Evolutionary conservation across 805 yeast genomes (phyloP).

Genomic region (Starmera amethionina): DNA sequence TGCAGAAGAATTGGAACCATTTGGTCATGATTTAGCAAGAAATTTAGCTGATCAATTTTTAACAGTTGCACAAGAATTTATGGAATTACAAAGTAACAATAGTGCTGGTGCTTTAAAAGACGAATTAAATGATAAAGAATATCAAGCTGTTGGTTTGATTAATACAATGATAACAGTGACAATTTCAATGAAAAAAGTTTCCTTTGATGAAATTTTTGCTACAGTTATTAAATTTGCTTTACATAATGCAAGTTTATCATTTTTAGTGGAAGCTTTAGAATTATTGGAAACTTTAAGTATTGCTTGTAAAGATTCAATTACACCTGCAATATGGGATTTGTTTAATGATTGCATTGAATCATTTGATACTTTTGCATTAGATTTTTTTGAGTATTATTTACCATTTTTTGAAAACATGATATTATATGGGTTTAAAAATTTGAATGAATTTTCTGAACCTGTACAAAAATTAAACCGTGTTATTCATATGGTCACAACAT

Average conservation of each 20-base stretch:
- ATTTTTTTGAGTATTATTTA: constrained; percentile 45
- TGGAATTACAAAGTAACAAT: constrained; percentile 26
- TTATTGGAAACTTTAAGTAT: constrained; percentile 45
- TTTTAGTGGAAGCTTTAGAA: constrained; percentile 55
- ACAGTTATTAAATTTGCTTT: constrained; percentile 55
- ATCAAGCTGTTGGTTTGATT: constrained; percentile 57
- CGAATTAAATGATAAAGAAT: constrained; percentile 50
- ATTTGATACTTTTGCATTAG: constrained; percentile 50
- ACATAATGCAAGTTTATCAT: constrained; percentile 46
- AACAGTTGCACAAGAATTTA: constrained; percentile 42
- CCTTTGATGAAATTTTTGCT: constrained; percentile 41
- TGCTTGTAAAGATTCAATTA: constrained; percentile 32
- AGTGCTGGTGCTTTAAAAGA: constrained; percentile 7
- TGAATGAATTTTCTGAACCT: constrained; percentile 9
- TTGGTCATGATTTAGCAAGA: constrained; percentile 56
- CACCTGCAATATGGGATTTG: constrained; percentile 45
- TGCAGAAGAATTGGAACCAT: constrained; percentile 82
- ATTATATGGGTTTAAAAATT: constrained; percentile 34
- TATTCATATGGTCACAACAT: constrained; percentile 8
- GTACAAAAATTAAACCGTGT: constrained; percentile 9
- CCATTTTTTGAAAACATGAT: constrained; percentile 50
- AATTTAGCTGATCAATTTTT: constrained; percentile 56
- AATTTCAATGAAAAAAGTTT: constrained; percentile 50
- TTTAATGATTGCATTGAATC: constrained; percentile 38
- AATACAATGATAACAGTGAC: constrained; percentile 69